These are phyloP conservation scores for Diaporthe sp. DNA, from an alignment of 2,329 filamentous ascomycete species.

Conservation along the genomic window DNA sequence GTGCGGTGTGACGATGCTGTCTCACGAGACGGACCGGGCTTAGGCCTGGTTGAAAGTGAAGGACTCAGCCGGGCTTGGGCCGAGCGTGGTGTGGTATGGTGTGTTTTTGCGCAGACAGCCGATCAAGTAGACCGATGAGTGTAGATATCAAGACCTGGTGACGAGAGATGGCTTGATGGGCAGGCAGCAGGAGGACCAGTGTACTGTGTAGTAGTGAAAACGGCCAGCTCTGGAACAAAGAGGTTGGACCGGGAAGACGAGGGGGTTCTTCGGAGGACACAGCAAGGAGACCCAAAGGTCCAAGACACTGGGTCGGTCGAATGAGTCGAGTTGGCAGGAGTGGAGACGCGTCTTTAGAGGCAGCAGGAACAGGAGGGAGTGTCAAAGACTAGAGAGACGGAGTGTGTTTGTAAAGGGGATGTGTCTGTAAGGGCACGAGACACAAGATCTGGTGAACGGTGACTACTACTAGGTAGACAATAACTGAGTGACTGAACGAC, in stretches of 20 bases:
- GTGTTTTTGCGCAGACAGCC: not conserved
- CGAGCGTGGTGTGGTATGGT: not conserved
- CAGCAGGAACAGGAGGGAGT: not conserved
- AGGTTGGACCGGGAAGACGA: not conserved
- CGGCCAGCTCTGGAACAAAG: not conserved
- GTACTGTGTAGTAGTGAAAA: too few relatives aligned
- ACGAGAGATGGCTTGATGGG: not conserved
- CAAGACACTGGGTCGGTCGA: not conserved
- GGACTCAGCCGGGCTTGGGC: not conserved
- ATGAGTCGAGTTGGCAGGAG: not conserved
- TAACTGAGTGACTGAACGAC: not conserved
- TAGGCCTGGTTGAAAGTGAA: not conserved
- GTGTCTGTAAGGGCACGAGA: not conserved
- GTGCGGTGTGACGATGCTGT: constrained; percentile 5
- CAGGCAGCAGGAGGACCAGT: not conserved
- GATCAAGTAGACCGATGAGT: not conserved
- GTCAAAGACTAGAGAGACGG: not conserved
- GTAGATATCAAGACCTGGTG: not conserved
- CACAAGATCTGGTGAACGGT: not conserved
- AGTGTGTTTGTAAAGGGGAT: not conserved
- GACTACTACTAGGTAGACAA: not conserved
- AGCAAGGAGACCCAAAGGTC: not conserved
- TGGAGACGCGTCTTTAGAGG: not conserved
- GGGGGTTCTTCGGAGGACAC: not conserved
- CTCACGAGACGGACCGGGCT: constrained; percentile 9